A percentile compares a stretch with the other conserved stretches of the same genome.
These are phyloP conservation scores for Lactarius trivialis DNA, from an alignment of 768 basidiomycete species.

Conservation along the genomic window DNA sequence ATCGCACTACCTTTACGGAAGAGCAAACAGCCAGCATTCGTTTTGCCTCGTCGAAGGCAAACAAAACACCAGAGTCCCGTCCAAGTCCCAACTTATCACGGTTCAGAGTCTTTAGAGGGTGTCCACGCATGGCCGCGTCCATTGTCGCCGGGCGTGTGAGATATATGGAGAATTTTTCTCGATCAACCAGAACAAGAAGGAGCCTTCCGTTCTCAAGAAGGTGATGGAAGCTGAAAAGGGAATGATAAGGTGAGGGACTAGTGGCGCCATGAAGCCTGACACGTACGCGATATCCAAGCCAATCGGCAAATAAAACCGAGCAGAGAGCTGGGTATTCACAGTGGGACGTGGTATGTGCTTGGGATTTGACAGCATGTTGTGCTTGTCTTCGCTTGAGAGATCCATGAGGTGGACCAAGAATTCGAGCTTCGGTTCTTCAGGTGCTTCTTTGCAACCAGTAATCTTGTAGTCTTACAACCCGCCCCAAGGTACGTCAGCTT, in stretches of 20 bases:
- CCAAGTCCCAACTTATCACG: conserved; percentile 40
- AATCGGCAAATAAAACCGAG: conserved; percentile 3
- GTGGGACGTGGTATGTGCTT: conserved; percentile 6
- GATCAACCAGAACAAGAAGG: neutral
- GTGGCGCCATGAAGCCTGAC: neutral
- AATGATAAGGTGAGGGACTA: neutral
- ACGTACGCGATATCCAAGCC: conserved; percentile 1
- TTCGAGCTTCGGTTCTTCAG: neutral
- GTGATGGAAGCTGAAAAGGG: neutral
- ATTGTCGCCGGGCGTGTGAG: neutral
- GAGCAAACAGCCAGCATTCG: conserved; percentile 43
- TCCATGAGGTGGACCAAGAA: neutral
- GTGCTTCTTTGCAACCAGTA: neutral
- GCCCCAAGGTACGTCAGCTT: neutral
- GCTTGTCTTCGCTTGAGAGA: conserved; percentile 4
- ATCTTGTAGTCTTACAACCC: neutral
- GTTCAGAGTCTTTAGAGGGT: conserved; percentile 27
- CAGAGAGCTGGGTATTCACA: neutral
- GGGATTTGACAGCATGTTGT: neutral
- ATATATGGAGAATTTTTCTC: neutral
- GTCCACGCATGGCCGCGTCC: neutral
- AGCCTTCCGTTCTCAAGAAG: conserved; percentile 5
- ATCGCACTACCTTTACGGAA: conserved; percentile 33
- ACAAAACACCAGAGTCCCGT: conserved; percentile 27
- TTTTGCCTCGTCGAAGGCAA: conserved; percentile 48